Conservation (phyloP, 768 basidiomycete species). For the Mycena galopus region DNA sequence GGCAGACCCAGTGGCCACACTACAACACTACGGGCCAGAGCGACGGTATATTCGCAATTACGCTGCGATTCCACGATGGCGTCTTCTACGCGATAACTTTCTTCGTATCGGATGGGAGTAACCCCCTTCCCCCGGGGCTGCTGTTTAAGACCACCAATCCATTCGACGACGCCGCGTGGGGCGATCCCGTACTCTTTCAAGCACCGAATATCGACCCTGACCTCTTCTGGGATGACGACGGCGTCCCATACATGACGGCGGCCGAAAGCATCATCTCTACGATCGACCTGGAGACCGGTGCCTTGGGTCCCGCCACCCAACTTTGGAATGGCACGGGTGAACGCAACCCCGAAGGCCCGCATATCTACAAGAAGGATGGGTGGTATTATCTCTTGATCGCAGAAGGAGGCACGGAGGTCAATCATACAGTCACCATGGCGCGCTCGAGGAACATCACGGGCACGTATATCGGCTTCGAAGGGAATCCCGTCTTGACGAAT, state of each 20-base stretch:
- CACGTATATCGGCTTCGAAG: conserved; percentile 36
- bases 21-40: conserved; percentile 31
- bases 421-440: conserved; percentile 40
- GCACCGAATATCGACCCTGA: conserved; percentile 29
- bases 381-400: conserved; percentile 49
- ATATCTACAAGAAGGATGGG: conserved; percentile 7
- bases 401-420: conserved; percentile 40
- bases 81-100: conserved; percentile 32
- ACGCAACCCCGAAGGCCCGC: conserved; percentile 30
- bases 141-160: conserved; percentile 29
- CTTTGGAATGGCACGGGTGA: conserved; percentile 28
- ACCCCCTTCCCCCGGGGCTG: conserved; percentile 28
- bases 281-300: conserved; percentile 35
- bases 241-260: conserved; percentile 38
- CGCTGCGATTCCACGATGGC: conserved; percentile 30
- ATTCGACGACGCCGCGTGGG: conserved; percentile 31
- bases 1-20: conserved; percentile 30
- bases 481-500: conserved; percentile 33
- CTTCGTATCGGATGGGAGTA: conserved; percentile 28
- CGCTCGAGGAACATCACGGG: conserved; percentile 41
- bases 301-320: conserved; percentile 22
- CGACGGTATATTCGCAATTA: conserved; percentile 30
- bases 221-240: conserved; percentile 34
- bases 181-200: conserved; percentile 16
- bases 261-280: conserved; percentile 40